phyloP scores from a whole-genome alignment of 2,329 filamentous ascomycete genomes.

The Aspergillus oerlinghausenensis region DNA sequence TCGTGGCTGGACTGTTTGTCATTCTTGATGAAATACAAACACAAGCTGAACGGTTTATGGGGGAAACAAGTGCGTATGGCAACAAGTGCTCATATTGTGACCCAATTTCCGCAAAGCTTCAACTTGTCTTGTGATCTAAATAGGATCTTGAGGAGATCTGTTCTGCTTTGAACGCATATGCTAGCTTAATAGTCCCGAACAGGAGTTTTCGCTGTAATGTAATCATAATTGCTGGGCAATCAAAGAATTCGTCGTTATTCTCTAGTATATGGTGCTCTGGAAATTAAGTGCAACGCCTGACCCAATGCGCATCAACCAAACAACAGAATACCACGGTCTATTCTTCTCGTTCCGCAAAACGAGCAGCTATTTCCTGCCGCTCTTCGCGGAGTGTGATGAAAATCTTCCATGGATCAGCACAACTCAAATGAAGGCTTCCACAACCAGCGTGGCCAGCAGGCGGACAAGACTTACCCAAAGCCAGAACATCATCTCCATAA shows the following conservation, averaged over 20 bases:
- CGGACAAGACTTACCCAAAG: constrained; percentile 62
- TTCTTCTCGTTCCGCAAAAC: constrained; percentile 18
- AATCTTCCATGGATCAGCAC: constrained; percentile 21
- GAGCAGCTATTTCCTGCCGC: constrained; percentile 26
- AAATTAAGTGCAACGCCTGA: neutral
- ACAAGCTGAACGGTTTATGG: neutral
- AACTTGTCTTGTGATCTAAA: neutral
- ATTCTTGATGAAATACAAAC: neutral
- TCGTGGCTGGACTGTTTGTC: neutral
- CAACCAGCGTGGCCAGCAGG: neutral
- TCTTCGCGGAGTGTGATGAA: constrained; percentile 35
- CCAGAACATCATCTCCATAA: constrained; percentile 79
- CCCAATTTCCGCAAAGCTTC: neutral
- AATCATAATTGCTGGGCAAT: neutral
- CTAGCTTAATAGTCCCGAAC: neutral
- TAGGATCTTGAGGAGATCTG: neutral
- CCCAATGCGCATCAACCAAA: neutral
- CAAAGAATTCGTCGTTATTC: neutral
- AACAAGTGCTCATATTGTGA: neutral
- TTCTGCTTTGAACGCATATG: neutral
- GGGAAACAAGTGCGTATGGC: neutral
- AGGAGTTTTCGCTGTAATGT: neutral
- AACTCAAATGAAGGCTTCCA: too few species aligned
- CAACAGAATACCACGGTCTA: constrained; percentile 1
- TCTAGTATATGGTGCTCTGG: neutral